A percentile compares a stretch with the other conserved stretches of the same genome.
These are phyloP conservation scores for Yamadazyma dushanensis DNA, from an alignment of 1,139 yeast species.

Conservation along the genomic window DNA sequence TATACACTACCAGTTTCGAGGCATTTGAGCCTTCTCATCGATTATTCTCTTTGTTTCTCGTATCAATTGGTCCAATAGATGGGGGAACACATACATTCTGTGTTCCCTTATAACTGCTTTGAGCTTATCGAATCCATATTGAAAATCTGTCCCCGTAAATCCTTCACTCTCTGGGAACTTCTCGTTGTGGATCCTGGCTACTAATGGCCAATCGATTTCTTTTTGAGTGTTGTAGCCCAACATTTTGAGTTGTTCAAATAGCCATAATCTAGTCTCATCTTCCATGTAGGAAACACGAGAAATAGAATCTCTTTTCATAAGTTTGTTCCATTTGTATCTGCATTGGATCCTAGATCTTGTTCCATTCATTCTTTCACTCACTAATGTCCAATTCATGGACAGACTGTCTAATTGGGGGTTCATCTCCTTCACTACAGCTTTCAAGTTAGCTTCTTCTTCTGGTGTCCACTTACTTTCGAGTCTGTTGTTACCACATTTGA, in stretches of 20 bases:
- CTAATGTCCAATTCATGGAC: constrained; percentile 81
- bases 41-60: background rate
- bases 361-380: constrained; percentile 88
- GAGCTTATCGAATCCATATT: constrained; percentile 37
- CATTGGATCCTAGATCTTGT: constrained; percentile 88
- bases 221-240: constrained; percentile 46
- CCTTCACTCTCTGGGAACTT: constrained; percentile 12
- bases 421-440: constrained; percentile 53
- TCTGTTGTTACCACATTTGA: constrained; percentile 81
- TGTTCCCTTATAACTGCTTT: constrained; percentile 30
- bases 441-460: constrained; percentile 67
- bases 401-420: constrained; percentile 20
- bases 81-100: constrained; percentile 24
- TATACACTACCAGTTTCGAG: too few species aligned
- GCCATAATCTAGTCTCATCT: constrained; percentile 55
- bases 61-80: constrained; percentile 24
- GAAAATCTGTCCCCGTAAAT: constrained; percentile 37
- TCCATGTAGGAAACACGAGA: constrained; percentile 52
- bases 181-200: constrained; percentile 13
- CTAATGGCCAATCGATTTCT: constrained; percentile 58
- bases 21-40: constrained; percentile 1
- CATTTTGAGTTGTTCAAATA: constrained; percentile 51
- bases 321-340: constrained; percentile 89
- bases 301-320: constrained; percentile 60
- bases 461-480: constrained; percentile 75